Evolutionary conservation across 257 asterid genomes (phyloP).

Genomic region (Gentiana dahurica): DNA sequence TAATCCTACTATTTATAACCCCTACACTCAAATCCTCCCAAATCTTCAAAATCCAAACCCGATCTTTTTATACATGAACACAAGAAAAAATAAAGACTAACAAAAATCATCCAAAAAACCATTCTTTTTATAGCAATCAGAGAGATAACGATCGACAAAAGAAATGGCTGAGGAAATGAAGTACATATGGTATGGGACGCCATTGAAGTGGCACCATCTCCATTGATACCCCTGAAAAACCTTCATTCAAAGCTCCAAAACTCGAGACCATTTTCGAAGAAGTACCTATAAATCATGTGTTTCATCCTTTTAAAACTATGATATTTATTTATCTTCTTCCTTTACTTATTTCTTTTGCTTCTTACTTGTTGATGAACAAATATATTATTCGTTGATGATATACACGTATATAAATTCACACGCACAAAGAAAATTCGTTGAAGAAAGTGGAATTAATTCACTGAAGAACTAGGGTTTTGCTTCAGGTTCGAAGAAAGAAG

Average conservation of each 20-base stretch:
- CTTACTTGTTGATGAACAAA: conserved; percentile 1
- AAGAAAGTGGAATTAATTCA: too few relatives aligned
- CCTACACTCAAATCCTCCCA: too few relatives aligned
- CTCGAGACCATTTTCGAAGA: conserved; percentile 7
- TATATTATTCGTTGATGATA: neutral
- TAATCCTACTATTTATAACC: too few relatives aligned
- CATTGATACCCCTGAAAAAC: conserved; percentile 6
- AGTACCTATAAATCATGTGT: neutral
- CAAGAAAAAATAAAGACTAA: too few relatives aligned
- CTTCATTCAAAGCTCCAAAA: neutral
- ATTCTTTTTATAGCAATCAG: too few relatives aligned
- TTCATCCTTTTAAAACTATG: neutral
- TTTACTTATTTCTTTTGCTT: conserved; percentile 3
- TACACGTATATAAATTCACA: too few relatives aligned
- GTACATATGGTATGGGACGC: neutral
- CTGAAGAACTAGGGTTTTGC: too few relatives aligned
- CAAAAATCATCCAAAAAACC: too few relatives aligned
- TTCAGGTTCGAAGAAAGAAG: too few relatives aligned
- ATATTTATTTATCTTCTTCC: conserved; percentile 2
- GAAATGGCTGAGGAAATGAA: neutral
- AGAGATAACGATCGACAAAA: neutral
- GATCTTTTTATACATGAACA: too few relatives aligned
- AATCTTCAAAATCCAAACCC: too few relatives aligned
- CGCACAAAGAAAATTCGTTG: too few relatives aligned
- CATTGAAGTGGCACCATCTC: conserved; percentile 5